phyloP scores from a whole-genome alignment of 2,329 filamentous ascomycete species.

The Phyllosticta capitalensis region DNA sequence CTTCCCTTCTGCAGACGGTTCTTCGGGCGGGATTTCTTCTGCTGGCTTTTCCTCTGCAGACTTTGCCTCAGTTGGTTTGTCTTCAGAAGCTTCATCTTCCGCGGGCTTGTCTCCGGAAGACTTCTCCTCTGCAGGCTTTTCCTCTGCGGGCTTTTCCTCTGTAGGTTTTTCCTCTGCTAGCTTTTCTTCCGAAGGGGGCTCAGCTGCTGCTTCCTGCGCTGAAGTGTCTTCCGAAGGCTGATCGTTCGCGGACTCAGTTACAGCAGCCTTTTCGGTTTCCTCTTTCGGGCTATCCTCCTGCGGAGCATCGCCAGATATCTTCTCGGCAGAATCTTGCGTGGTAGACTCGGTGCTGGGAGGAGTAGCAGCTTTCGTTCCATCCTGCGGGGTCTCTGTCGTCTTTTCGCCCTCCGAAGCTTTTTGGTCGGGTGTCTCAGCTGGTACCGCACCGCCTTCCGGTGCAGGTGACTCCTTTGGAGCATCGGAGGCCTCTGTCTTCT shows the following conservation, averaged over 20 bases:
- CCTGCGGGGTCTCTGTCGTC: neutral
- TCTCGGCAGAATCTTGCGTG: neutral
- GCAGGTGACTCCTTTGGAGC: neutral
- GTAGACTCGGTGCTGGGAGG: neutral
- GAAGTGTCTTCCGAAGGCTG: neutral
- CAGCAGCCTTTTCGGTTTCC: neutral
- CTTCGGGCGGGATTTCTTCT: neutral
- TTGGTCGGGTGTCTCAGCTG: neutral
- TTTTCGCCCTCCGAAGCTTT: neutral
- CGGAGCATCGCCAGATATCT: neutral
- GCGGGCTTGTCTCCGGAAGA: neutral
- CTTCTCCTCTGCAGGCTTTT: neutral
- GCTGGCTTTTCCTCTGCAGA: neutral
- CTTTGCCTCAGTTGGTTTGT: neutral
- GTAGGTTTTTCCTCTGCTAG: neutral
- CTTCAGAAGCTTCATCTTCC: neutral
- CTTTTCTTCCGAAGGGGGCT: neutral
- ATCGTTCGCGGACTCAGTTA: neutral
- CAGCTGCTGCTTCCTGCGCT: neutral
- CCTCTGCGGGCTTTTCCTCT: neutral
- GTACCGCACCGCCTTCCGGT: neutral
- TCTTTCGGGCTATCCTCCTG: slow-evolving; percentile 13
- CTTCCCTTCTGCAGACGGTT: neutral
- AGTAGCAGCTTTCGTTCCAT: neutral
- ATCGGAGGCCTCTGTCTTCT: neutral